phyloP scores from a whole-genome alignment of 75 land plant genomes.

The Chamaecyparis obtusa region DNA sequence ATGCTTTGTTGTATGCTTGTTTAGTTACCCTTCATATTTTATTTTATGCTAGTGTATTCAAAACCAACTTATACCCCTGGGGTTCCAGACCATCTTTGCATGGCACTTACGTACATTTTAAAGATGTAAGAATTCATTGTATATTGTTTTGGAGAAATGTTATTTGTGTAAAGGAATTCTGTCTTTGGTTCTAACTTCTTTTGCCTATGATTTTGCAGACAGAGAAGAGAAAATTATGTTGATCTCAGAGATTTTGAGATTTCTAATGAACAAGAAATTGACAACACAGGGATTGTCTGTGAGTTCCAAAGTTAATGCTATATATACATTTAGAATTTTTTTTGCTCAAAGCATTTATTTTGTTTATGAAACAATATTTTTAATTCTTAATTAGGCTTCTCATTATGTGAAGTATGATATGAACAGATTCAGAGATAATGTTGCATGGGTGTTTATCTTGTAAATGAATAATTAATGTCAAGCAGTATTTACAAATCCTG shows the following conservation, averaged over 20 bases:
- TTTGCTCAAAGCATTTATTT: neutral
- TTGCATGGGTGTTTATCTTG: neutral
- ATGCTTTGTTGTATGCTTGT: neutral
- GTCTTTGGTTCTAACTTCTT: neutral
- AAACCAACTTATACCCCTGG: neutral
- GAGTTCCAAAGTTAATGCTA: conserved; percentile 23
- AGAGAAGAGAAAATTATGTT: conserved; percentile 40
- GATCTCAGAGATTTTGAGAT: conserved; percentile 56
- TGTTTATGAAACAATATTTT: conserved; percentile 1
- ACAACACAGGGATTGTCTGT: conserved; percentile 79
- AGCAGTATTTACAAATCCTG: neutral
- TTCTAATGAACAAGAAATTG: conserved; percentile 47
- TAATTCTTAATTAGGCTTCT: neutral
- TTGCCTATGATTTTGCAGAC: conserved; percentile 36
- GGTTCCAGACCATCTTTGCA: neutral
- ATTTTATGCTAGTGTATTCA: neutral
- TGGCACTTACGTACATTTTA: no score
- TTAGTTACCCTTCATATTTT: no score
- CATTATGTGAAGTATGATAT: neutral
- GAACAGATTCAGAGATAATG: neutral
- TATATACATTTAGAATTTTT: neutral
- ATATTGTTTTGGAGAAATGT: neutral
- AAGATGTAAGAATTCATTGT: neutral
- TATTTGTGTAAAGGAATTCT: neutral
- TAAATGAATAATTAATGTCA: neutral